Conservation (phyloP, 1,139 yeast genomes). For the Blastobotrys raffinosifermentans region DNA sequence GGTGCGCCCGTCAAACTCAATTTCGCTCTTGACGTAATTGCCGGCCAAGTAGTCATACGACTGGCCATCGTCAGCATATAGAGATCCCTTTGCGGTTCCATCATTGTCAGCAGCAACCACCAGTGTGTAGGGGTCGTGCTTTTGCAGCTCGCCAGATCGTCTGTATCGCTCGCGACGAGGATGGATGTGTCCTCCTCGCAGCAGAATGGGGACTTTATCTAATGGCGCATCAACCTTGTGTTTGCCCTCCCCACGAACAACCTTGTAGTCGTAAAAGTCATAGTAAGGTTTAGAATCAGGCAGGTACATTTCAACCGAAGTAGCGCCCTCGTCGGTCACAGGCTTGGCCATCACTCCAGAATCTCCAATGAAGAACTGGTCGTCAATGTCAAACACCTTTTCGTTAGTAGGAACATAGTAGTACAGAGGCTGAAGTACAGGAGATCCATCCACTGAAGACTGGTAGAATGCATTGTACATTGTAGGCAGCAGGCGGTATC, state of each 20-base stretch:
- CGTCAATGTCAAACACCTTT: slow-evolving; percentile 58
- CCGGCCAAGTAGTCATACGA: slow-evolving; percentile 48
- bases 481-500: slow-evolving; percentile 73
- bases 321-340: slow-evolving; percentile 53
- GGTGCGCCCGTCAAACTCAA: slow-evolving; percentile 27
- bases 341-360: slow-evolving; percentile 80
- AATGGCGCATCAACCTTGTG: slow-evolving; percentile 46
- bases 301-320: slow-evolving; percentile 44
- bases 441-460: slow-evolving; percentile 55
- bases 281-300: slow-evolving; percentile 55
- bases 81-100: slow-evolving; percentile 47
- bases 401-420: slow-evolving; percentile 54
- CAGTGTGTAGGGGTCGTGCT: slow-evolving; percentile 75
- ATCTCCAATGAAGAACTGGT: slow-evolving; percentile 73
- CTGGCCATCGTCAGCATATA: slow-evolving; percentile 87
- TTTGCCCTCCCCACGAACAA: slow-evolving; percentile 36
- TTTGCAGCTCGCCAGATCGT: slow-evolving; percentile 73
- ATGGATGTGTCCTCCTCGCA: slow-evolving; percentile 74
- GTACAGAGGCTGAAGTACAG: slow-evolving; percentile 71
- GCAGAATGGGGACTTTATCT: slow-evolving; percentile 61
- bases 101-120: slow-evolving; percentile 52
- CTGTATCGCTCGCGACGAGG: slow-evolving; percentile 68
- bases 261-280: slow-evolving; percentile 46
- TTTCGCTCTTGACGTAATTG: slow-evolving; percentile 17
- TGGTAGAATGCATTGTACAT: slow-evolving; percentile 77